A percentile compares a stretch with the other conserved stretches of the same genome.
These are phyloP conservation scores for Cymodocea nodosa DNA, from an alignment of 116 monocot genomes.

Conservation along the genomic window DNA sequence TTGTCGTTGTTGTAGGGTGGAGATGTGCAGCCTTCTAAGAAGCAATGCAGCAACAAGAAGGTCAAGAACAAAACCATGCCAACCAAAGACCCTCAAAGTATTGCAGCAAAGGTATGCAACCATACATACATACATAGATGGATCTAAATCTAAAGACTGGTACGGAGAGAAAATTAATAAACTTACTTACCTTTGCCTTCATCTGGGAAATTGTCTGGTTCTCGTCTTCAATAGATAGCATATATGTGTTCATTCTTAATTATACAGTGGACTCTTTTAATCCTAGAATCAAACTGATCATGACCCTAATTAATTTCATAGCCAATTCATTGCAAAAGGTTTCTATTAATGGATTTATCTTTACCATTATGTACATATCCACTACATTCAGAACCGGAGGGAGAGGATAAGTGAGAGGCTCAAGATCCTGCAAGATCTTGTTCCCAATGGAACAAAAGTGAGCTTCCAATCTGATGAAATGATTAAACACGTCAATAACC, in stretches of 20 bases:
- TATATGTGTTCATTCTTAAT: too few relatives aligned
- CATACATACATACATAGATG: too few relatives aligned
- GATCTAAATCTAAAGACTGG: too few relatives aligned
- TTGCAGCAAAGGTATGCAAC: slow-evolving; percentile 75
- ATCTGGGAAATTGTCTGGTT: neutral
- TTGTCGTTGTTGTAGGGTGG: neutral
- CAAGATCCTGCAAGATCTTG: slow-evolving; percentile 73
- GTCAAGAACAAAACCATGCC: slow-evolving; percentile 20
- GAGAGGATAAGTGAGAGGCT: slow-evolving; percentile 79
- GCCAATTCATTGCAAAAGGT: too few relatives aligned
- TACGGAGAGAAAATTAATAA: neutral
- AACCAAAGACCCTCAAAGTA: slow-evolving; percentile 83
- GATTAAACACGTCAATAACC: neutral
- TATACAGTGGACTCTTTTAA: neutral
- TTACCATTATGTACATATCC: neutral
- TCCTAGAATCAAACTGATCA: too few relatives aligned
- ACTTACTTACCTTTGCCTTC: too few relatives aligned
- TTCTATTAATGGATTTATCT: too few relatives aligned
- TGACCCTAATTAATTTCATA: too few relatives aligned
- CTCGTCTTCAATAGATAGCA: too few relatives aligned
- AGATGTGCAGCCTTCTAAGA: slow-evolving; percentile 8
- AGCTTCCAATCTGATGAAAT: neutral
- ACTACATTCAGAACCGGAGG: slow-evolving; percentile 45
- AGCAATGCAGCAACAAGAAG: slow-evolving; percentile 30
- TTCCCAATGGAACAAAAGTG: slow-evolving; percentile 93